Evolutionary conservation across 169 alveolate genomes (phyloP).

Genomic region (Cytauxzoon felis): DNA sequence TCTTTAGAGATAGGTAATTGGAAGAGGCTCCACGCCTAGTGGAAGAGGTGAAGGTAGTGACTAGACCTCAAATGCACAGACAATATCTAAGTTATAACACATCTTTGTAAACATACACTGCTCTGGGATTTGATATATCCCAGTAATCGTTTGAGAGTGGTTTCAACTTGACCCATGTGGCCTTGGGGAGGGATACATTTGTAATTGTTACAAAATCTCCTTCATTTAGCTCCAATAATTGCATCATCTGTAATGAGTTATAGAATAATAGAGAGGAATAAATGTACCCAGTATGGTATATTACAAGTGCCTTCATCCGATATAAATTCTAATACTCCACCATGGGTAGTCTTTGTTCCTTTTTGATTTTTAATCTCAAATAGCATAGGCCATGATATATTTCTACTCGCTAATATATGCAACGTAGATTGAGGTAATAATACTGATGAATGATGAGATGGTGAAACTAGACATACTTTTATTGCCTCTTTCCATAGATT

Average conservation of each 20-base stretch:
- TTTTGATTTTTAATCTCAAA: conserved; percentile 75
- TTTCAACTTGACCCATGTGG: conserved; percentile 84
- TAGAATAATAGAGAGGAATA: background rate
- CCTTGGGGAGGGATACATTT: conserved; percentile 83
- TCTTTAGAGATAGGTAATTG: too few species aligned
- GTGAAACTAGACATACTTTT: conserved; percentile 55
- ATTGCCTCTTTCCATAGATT: conserved; percentile 80
- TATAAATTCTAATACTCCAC: conserved; percentile 90
- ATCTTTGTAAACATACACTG: conserved; percentile 71
- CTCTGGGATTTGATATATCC: conserved; percentile 91
- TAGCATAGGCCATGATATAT: conserved; percentile 85
- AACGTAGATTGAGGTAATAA: conserved; percentile 80
- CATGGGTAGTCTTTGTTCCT: conserved; percentile 79
- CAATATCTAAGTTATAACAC: background rate
- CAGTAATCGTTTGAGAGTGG: conserved; percentile 89
- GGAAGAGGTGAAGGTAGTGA: too few species aligned
- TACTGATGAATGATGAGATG: conserved; percentile 30
- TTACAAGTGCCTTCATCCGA: conserved; percentile 92
- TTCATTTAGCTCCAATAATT: conserved; percentile 81
- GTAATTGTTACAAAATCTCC: conserved; percentile 84
- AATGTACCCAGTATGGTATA: conserved; percentile 87
- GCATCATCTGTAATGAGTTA: conserved; percentile 80
- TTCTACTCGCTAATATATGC: conserved; percentile 79
- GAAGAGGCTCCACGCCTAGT: too few species aligned
- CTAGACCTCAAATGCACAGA: background rate